These are phyloP conservation scores for Akanthomyces muscarius DNA, from an alignment of 2,329 filamentous ascomycete species.

Conservation along the genomic window DNA sequence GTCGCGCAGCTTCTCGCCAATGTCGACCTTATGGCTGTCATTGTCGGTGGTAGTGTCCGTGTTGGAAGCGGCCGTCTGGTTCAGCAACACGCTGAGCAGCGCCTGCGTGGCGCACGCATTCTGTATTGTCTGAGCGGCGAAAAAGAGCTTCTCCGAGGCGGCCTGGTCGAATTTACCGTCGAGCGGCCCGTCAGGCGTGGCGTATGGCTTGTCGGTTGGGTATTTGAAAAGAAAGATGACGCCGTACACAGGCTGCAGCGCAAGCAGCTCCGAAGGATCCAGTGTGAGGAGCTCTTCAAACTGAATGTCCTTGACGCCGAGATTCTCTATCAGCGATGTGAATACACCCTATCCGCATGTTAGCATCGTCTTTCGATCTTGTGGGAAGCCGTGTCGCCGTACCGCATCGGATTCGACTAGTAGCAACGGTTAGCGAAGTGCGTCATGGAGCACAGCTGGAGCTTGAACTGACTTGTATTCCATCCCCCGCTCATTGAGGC, in stretches of 20 bases:
- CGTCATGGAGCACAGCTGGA: not conserved
- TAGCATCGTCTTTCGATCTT: not conserved
- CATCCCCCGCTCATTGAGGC: constrained; percentile 71
- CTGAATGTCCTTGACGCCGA: constrained; percentile 90
- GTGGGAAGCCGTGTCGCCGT: constrained; percentile 32
- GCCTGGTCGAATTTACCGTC: constrained; percentile 78
- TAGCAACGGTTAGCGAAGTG: constrained; percentile 22
- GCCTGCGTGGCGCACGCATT: constrained; percentile 98
- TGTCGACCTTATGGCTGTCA: constrained; percentile 47
- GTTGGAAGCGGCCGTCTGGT: constrained; percentile 57
- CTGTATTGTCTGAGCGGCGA: constrained; percentile 95
- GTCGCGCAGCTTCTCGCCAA: constrained; percentile 66
- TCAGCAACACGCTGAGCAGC: constrained; percentile 84
- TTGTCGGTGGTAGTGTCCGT: constrained; percentile 53
- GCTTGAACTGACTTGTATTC: constrained; percentile 70
- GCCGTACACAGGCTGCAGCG: constrained; percentile 78
- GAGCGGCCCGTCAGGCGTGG: constrained; percentile 58
- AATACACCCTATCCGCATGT: constrained; percentile 70
- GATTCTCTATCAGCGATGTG: constrained; percentile 86
- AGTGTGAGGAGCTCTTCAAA: constrained; percentile 94
- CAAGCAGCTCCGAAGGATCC: constrained; percentile 67
- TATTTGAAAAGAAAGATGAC: constrained; percentile 99
- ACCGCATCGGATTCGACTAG: constrained; percentile 90
- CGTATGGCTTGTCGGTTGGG: constrained; percentile 62
- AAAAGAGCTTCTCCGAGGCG: constrained; percentile 78